These are phyloP conservation scores for Orbilia quercus DNA, from an alignment of 2,329 filamentous ascomycete species.

Conservation along the genomic window DNA sequence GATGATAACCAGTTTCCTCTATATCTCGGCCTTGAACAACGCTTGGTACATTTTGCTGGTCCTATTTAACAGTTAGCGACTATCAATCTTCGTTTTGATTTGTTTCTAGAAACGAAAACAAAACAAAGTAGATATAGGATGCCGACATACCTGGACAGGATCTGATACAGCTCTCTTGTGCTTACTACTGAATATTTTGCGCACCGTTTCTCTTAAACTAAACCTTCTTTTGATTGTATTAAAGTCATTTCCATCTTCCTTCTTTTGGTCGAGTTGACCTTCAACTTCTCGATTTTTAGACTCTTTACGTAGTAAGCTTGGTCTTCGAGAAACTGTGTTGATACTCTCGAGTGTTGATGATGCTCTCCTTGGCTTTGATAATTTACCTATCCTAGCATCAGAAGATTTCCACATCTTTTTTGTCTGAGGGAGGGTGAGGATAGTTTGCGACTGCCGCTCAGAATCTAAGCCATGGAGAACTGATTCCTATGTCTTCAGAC, in stretches of 20 bases:
- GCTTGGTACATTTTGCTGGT: not conserved
- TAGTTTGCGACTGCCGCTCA: not conserved
- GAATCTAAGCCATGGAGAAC: not conserved
- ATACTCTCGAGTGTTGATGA: constrained; percentile 12
- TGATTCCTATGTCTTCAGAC: not conserved
- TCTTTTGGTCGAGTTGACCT: not conserved
- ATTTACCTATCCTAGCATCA: constrained; percentile 18
- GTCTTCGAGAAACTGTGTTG: constrained; percentile 15
- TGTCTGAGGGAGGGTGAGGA: not conserved
- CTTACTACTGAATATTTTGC: constrained; percentile 30
- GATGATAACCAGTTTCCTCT: not conserved
- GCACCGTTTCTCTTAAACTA: constrained; percentile 40
- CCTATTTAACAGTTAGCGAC: not conserved
- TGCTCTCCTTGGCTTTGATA: constrained; percentile 30
- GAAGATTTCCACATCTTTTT: constrained; percentile 30
- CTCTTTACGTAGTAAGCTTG: constrained; percentile 34
- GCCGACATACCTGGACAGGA: not conserved
- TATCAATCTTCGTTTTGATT: not conserved
- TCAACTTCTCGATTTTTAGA: constrained; percentile 8
- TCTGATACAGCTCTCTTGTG: constrained; percentile 1
- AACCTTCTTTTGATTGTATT: constrained; percentile 29
- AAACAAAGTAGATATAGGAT: not conserved
- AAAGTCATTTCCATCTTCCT: not conserved
- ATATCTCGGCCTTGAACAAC: not conserved
- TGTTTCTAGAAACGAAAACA: not conserved